These are phyloP conservation scores for Artomyces pyxidatus DNA, from an alignment of 768 basidiomycete species.

Conservation along the genomic window DNA sequence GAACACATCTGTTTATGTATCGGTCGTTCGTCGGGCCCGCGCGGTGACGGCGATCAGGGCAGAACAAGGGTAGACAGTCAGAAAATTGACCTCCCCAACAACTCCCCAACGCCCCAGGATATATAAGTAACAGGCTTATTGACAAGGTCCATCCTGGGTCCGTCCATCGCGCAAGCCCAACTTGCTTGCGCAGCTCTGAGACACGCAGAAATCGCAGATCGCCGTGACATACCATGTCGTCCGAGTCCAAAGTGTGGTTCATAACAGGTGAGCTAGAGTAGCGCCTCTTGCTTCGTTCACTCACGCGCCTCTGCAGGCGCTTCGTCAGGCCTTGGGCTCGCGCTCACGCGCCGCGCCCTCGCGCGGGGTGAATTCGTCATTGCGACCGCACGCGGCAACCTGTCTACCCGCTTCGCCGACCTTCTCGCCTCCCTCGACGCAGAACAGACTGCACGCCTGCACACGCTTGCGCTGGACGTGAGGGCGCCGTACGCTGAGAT, in stretches of 20 bases:
- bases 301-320: neutral
- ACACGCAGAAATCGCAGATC: too few relatives aligned
- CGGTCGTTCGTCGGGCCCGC: too few relatives aligned
- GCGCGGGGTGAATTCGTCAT: slow-evolving; percentile 9
- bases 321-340: slow-evolving; percentile 7
- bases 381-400: slow-evolving; percentile 3
- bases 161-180: too few relatives aligned
- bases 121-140: too few relatives aligned
- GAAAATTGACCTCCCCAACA: too few relatives aligned
- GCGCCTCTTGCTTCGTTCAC: neutral
- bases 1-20: too few relatives aligned
- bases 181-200: too few relatives aligned
- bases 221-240: too few relatives aligned
- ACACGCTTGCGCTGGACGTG: slow-evolving; percentile 6
- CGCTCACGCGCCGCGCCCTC: slow-evolving; percentile 1
- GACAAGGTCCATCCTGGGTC: too few relatives aligned
- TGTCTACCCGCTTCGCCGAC: neutral
- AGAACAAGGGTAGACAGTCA: too few relatives aligned
- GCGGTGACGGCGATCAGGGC: too few relatives aligned
- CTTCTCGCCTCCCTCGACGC: neutral
- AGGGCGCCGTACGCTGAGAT: neutral
- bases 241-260: slow-evolving; percentile 11
- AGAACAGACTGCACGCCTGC: slow-evolving; percentile 1
- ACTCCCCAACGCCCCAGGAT: too few relatives aligned
- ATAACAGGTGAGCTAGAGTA: slow-evolving; percentile 3